These are phyloP conservation scores for Neurospora sp. DNA, from an alignment of 2,329 filamentous ascomycete species.

Conservation along the genomic window DNA sequence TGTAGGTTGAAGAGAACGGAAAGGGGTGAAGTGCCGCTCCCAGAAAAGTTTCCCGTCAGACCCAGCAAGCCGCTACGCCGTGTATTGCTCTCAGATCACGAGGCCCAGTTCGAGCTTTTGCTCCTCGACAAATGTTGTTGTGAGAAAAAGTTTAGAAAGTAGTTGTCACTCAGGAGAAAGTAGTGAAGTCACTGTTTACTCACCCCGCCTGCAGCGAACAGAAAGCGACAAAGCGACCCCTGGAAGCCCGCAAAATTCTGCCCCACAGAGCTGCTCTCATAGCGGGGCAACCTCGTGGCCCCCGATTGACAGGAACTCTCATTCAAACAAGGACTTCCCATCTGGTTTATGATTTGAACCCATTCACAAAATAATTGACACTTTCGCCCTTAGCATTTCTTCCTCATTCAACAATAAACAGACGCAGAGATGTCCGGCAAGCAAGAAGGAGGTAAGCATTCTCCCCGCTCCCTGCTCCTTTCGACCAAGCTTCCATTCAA, in stretches of 20 bases:
- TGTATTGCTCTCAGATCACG: neutral
- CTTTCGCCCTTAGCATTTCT: too few relatives aligned
- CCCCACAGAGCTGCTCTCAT: neutral
- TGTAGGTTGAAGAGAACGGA: neutral
- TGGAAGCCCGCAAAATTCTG: neutral
- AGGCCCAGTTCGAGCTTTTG: neutral
- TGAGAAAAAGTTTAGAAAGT: neutral
- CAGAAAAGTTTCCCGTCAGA: neutral
- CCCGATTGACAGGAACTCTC: neutral
- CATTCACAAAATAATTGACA: too few relatives aligned
- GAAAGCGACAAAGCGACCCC: neutral
- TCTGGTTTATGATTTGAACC: neutral
- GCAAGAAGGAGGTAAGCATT: neutral
- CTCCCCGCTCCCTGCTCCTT: neutral
- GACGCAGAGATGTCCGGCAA: neutral
- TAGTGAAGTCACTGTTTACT: neutral
- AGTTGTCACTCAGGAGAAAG: neutral
- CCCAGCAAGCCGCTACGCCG: neutral
- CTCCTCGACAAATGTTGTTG: neutral
- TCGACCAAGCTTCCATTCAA: neutral
- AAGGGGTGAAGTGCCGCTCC: neutral
- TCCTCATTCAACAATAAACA: too few relatives aligned
- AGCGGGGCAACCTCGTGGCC: neutral
- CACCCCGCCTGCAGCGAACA: neutral
- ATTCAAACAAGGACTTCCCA: neutral